A percentile compares a stretch with the other conserved stretches of the same genome.
Evolutionary conservation across 345 rosid genomes (phyloP).

Genomic region (Mercurialis annua): DNA sequence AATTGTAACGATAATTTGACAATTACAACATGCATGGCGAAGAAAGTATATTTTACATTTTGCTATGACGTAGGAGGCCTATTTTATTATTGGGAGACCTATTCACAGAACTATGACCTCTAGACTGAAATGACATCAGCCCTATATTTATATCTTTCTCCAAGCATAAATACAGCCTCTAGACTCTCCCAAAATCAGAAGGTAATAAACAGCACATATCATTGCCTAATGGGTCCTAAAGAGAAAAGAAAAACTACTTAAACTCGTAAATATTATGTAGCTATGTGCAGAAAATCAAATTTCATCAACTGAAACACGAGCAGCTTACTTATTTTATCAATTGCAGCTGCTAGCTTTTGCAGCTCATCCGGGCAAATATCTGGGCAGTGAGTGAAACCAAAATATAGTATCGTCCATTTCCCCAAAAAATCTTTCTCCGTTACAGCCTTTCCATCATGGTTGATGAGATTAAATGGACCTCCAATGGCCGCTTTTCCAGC

Average conservation of each 20-base stretch:
- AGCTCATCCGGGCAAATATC: slow-evolving; percentile 98
- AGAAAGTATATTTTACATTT: background rate
- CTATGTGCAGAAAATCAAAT: background rate
- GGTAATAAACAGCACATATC: background rate
- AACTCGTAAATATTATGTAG: background rate
- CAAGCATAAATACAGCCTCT: background rate
- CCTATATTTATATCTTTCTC: background rate
- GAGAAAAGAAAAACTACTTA: no score
- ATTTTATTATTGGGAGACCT: background rate
- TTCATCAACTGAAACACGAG: slow-evolving; percentile 10
- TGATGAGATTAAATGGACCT: slow-evolving; percentile 80
- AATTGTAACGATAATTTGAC: background rate
- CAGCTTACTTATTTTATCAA: slow-evolving; percentile 88
- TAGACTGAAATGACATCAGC: background rate
- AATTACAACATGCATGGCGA: background rate
- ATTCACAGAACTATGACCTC: background rate
- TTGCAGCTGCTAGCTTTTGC: slow-evolving; percentile 68
- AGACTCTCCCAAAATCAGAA: background rate
- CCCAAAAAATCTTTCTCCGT: slow-evolving; percentile 84
- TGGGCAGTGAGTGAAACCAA: slow-evolving; percentile 98
- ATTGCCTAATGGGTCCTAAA: background rate
- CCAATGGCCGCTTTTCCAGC: slow-evolving; percentile 94
- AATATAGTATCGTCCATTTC: slow-evolving; percentile 82
- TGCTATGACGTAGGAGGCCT: background rate
- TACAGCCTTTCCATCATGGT: slow-evolving; percentile 76